Evolutionary conservation across 768 basidiomycete species (phyloP).

Genomic region (Tricholoma sp.): DNA sequence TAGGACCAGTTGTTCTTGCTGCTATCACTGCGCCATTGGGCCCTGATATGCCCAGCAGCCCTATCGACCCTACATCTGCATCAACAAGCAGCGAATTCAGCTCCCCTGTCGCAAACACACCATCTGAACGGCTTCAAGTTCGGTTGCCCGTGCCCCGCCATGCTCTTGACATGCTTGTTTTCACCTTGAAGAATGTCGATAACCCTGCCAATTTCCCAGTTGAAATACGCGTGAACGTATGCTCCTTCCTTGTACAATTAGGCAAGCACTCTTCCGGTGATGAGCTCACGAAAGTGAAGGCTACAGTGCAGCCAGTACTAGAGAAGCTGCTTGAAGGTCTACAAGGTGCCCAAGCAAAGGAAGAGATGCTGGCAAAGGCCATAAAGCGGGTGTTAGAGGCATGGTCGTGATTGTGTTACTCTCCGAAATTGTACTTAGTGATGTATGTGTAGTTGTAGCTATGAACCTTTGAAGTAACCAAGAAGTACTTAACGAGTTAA

Average conservation of each 20-base stretch:
- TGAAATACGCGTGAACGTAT: conserved; percentile 75
- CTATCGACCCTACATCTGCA: conserved; percentile 31
- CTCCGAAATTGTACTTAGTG: too few species aligned
- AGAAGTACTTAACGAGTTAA: too few species aligned
- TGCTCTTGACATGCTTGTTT: conserved; percentile 64
- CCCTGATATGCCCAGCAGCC: conserved; percentile 30
- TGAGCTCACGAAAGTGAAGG: conserved; percentile 46
- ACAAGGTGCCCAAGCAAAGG: conserved; percentile 31
- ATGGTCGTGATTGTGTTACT: not conserved
- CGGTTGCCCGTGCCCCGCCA: conserved; percentile 43
- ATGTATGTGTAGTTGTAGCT: too few species aligned
- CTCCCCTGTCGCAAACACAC: conserved; percentile 44
- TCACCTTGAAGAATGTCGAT: conserved; percentile 54
- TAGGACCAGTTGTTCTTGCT: conserved; percentile 60
- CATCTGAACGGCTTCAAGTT: conserved; percentile 32
- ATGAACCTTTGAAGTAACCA: too few species aligned
- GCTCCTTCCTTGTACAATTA: conserved; percentile 65
- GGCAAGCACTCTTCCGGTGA: conserved; percentile 47
- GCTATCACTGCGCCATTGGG: conserved; percentile 51
- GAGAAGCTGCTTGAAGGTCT: conserved; percentile 39
- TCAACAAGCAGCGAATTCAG: conserved; percentile 39
- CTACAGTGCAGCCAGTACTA: conserved; percentile 43
- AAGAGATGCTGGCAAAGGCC: conserved; percentile 37
- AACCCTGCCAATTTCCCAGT: conserved; percentile 56
- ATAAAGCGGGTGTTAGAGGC: conserved; percentile 35